A percentile compares a stretch with the other conserved stretches of the same genome.
phyloP scores from a whole-genome alignment of 495 filamentous ascomycete genomes.

The Astrocystis sublimbata region DNA sequence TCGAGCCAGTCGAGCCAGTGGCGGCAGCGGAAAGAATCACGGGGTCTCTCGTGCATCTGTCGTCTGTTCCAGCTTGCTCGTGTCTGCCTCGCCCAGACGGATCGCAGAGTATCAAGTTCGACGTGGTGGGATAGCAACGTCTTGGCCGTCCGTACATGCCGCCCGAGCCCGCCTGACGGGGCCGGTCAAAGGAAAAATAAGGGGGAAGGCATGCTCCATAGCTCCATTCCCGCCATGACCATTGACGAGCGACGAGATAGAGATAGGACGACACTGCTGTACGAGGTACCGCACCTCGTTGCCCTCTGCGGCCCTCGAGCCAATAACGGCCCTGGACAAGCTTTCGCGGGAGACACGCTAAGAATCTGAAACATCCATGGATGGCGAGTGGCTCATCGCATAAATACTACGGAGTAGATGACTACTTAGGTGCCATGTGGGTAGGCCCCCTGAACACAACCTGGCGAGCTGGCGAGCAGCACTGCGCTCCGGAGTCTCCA shows the following conservation, averaged over 20 bases:
- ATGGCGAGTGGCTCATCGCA: conserved; percentile 5
- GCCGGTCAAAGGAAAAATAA: no score
- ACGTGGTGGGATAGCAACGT: background rate
- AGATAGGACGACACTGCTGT: background rate
- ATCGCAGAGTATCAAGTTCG: background rate
- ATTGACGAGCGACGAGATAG: no score
- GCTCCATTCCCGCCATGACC: no score
- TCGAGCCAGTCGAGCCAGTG: background rate
- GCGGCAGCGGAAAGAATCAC: no score
- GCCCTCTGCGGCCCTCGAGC: background rate
- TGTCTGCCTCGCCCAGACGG: background rate
- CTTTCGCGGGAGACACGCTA: conserved; percentile 7
- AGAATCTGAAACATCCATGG: conserved; percentile 20
- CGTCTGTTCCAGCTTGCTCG: background rate
- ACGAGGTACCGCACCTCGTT: background rate
- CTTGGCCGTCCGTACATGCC: background rate
- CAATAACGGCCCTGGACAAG: background rate
- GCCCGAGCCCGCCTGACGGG: no score
- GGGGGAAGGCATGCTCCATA: background rate
- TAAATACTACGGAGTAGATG: no score
- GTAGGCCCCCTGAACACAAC: no score
- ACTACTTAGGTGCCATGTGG: no score
- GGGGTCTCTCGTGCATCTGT: background rate
- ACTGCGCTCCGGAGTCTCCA: no score
- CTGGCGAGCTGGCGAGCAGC: no score